phyloP scores from a whole-genome alignment of 768 basidiomycete genomes.

The Suillus bovinus region DNA sequence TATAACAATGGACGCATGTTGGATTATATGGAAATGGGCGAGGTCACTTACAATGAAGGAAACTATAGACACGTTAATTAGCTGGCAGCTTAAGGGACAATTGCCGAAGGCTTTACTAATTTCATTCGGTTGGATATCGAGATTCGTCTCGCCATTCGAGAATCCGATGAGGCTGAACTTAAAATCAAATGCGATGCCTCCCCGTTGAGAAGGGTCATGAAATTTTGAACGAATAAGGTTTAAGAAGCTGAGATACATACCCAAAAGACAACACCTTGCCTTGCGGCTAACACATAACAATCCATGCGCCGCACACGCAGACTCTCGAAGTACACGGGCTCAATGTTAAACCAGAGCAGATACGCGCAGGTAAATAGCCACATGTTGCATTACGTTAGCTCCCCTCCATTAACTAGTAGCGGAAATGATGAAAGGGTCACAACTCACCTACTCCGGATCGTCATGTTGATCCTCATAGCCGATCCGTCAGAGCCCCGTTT shows the following conservation, averaged over 20 bases:
- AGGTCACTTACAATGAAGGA: slow-evolving; percentile 31
- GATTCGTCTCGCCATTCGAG: slow-evolving; percentile 27
- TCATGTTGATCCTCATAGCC: slow-evolving; percentile 8
- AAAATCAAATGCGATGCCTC: slow-evolving; percentile 32
- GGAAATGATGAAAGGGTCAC: background rate
- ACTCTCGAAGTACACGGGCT: slow-evolving; percentile 2
- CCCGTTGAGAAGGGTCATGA: slow-evolving; percentile 25
- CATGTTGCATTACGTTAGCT: background rate
- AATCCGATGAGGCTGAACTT: slow-evolving; percentile 18
- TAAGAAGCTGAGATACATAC: slow-evolving; percentile 8
- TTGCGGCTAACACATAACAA: slow-evolving; percentile 10
- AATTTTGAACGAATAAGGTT: slow-evolving; percentile 21
- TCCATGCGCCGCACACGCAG: slow-evolving; percentile 3
- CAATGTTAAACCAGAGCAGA: slow-evolving; percentile 2
- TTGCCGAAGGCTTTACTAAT: slow-evolving; percentile 37
- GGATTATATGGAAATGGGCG: slow-evolving; percentile 30
- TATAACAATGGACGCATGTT: slow-evolving; percentile 14
- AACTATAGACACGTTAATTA: slow-evolving; percentile 26
- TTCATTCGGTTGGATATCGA: slow-evolving; percentile 20
- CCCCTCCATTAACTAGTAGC: background rate
- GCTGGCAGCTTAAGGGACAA: slow-evolving; percentile 24
- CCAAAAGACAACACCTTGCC: slow-evolving; percentile 5
- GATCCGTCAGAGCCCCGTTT: slow-evolving; percentile 4
- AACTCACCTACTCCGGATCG: slow-evolving; percentile 4
- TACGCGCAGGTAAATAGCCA: background rate